phyloP scores from a whole-genome alignment of 805 yeast species.

The Lachancea dasiensis region DNA sequence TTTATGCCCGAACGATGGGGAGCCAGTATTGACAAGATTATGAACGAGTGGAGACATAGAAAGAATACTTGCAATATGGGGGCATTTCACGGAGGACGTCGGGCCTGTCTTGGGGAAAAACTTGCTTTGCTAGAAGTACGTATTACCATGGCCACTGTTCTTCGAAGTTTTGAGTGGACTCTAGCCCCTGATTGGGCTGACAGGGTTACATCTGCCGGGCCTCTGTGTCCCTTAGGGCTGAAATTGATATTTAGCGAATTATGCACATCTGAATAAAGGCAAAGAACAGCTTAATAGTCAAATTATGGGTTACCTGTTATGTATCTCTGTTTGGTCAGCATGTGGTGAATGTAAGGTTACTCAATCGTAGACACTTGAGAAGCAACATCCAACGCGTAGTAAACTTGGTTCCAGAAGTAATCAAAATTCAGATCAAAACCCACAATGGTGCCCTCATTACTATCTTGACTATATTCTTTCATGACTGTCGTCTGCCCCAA shows the following conservation, averaged over 20 bases:
- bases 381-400: slow-evolving; percentile 34
- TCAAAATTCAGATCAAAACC: slow-evolving; percentile 36
- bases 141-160: slow-evolving; percentile 34
- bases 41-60: slow-evolving; percentile 36
- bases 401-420: slow-evolving; percentile 43
- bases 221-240: slow-evolving; percentile 43
- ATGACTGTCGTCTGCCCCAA: slow-evolving; percentile 48
- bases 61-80: slow-evolving; percentile 43
- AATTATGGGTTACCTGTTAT: too few species aligned
- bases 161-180: slow-evolving; percentile 34
- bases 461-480: slow-evolving; percentile 23
- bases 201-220: slow-evolving; percentile 52
- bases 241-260: slow-evolving; percentile 21
- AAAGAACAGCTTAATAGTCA: too few species aligned
- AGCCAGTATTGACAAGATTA: slow-evolving; percentile 32
- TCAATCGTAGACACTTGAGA: slow-evolving; percentile 21
- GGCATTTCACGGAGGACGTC: slow-evolving; percentile 53
- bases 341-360: background rate
- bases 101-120: slow-evolving; percentile 58
- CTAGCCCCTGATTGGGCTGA: slow-evolving; percentile 43
- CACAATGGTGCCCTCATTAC: slow-evolving; percentile 35
- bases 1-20: slow-evolving; percentile 55
- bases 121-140: slow-evolving; percentile 45
- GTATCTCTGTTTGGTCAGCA: too few species aligned
- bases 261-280: background rate